Evolutionary conservation across 495 filamentous ascomycete genomes (phyloP), one percentile per base, ranked within the genome.

Genomic region (Rhypophila decipiens): DNA sequence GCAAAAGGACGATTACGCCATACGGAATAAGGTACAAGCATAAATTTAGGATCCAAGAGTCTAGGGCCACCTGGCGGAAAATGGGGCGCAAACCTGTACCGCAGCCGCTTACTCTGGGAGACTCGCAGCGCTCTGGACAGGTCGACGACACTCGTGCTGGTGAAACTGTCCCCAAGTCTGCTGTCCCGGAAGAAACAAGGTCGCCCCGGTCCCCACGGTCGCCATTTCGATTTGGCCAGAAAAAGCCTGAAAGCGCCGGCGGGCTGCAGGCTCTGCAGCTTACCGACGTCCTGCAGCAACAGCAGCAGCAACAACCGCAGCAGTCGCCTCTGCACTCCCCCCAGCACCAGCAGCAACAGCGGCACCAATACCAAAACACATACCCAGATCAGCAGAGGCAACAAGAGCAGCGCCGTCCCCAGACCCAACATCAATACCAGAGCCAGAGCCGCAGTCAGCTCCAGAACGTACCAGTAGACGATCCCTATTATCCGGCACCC

Each of bases 31-130:
- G n/a, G n/a, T n/a, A n/a, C n/a, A n/a, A n/a, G n/a, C n/a, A n/a
- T n/a, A n/a, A n/a, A n/a, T n/a, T n/a, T n/a, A n/a, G n/a, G n/a
- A n/a, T n/a, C n/a, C n/a, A n/a, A n/a, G n/a, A n/a, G n/a, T n/a
- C n/a, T n/a, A n/a, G 53, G 45, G 39, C 45, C 24, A 37, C 33
- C 39, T 24, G 39, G 24, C 15, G 33, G 65, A 55, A n/a, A 51
- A 79, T 79, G 75, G 72, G 69, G 47, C 73, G 75, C 55, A 79
- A 76, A 65, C 55, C 69, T 50, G 69, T 64, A 54, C 74, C 73
- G 49, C 71, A 76, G 55, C 72, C 75, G 64, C 68, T 79, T 63
- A 59, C 68, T 51, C 64, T 77, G 50, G 55, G 57, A 56, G 56
- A 63, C 43, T 51, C 60, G 49, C 55, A 61, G 58, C 60, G 60